Conservation (phyloP, 352 stramenopile genomes). For the Blastocystis sp. region DNA sequence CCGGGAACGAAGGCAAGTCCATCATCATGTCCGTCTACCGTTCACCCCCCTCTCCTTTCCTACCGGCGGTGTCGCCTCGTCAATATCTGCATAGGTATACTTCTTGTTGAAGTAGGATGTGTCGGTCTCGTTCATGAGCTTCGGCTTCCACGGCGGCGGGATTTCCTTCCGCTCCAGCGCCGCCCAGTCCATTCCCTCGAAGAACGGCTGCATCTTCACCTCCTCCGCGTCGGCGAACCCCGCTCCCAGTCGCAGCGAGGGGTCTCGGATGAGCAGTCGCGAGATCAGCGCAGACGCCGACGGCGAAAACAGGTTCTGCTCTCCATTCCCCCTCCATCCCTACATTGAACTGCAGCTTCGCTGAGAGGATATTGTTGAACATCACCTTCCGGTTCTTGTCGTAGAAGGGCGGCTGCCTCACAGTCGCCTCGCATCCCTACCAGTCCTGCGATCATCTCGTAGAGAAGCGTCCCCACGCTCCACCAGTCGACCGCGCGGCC, state of each 20-base stretch:
- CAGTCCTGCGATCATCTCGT: conserved; percentile 82
- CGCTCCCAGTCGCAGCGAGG: conserved; percentile 2
- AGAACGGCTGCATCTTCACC: conserved; percentile 75
- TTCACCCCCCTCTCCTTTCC: background rate
- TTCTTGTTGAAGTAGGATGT: conserved; percentile 84
- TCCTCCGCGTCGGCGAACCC: conserved; percentile 28
- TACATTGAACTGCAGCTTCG: conserved; percentile 45
- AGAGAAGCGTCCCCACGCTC: conserved; percentile 77
- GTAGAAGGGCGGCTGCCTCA: conserved; percentile 77
- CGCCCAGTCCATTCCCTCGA: conserved; percentile 71
- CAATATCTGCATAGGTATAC: conserved; percentile 68
- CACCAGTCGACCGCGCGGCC: conserved; percentile 72
- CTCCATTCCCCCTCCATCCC: background rate
- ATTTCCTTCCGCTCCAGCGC: conserved; percentile 72
- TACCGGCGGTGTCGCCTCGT: conserved; percentile 51
- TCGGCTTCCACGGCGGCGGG: conserved; percentile 74
- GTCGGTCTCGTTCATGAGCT: conserved; percentile 65
- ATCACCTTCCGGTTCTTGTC: conserved; percentile 84
- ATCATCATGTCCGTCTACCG: conserved; percentile 39
- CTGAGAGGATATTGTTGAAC: conserved; percentile 77
- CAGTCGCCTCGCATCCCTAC: conserved; percentile 58
- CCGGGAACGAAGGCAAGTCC: conserved; percentile 40
- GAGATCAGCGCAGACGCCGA: conserved; percentile 19
- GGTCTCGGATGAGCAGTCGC: conserved; percentile 17
- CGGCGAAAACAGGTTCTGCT: conserved; percentile 34